Percentiles rank a stretch among this genome's conserved stretches.
These are phyloP conservation scores for Pezicula rhizophila DNA, from an alignment of 2,329 filamentous ascomycete species.

Conservation along the genomic window DNA sequence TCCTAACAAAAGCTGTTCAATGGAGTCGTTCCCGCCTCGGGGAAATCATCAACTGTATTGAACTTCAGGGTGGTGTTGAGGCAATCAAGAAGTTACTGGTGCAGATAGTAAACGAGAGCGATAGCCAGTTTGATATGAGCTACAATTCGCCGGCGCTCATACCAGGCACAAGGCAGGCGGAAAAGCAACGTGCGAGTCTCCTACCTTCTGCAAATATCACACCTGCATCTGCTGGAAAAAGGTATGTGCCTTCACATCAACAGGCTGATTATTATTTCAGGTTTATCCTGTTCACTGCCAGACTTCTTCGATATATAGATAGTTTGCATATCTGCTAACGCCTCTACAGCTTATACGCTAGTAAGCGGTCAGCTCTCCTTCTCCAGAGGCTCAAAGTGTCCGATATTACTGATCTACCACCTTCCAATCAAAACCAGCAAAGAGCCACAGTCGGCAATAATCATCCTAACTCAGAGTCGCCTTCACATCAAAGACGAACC, in stretches of 20 bases:
- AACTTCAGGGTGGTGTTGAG: conserved; percentile 34
- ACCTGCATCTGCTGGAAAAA: conserved; percentile 7
- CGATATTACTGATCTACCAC: background rate
- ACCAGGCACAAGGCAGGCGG: background rate
- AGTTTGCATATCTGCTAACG: too few relatives aligned
- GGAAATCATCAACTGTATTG: conserved; percentile 39
- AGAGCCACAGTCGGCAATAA: background rate
- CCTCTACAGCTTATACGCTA: too few relatives aligned
- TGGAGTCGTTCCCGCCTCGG: conserved; percentile 39
- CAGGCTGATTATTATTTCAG: background rate
- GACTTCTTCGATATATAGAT: background rate
- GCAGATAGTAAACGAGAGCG: conserved; percentile 23
- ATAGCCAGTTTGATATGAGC: conserved; percentile 18
- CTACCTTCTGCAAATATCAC: conserved; percentile 12
- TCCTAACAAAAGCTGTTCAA: conserved; percentile 35
- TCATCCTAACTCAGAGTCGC: background rate
- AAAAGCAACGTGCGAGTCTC: conserved; percentile 1
- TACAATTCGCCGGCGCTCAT: conserved; percentile 6
- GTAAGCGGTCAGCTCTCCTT: too few relatives aligned
- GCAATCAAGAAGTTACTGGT: conserved; percentile 28
- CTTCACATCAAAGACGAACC: background rate
- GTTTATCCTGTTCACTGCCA: background rate
- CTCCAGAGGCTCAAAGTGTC: too few relatives aligned
- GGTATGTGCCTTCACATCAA: conserved; percentile 4
- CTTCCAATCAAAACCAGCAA: conserved; percentile 2